phyloP scores from a whole-genome alignment of 768 basidiomycete species.

The Lactarius trivialis region DNA sequence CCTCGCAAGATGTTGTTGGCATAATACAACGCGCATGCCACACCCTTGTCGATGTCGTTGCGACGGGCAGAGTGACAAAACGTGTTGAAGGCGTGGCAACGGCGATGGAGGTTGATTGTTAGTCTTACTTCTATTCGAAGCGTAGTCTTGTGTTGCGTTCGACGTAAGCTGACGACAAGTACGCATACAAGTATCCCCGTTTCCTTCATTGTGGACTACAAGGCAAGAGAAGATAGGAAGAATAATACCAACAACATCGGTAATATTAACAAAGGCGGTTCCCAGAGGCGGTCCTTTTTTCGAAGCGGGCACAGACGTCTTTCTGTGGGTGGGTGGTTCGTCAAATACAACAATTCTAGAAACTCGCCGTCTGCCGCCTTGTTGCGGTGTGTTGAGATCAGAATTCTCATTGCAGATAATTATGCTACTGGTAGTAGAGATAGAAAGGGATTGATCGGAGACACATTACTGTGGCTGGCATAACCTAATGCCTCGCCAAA shows the following conservation, averaged over 20 bases:
- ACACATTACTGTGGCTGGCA: background rate
- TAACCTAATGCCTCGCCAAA: background rate
- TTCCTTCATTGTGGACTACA: background rate
- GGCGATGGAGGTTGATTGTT: conserved; percentile 2
- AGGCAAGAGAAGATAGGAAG: background rate
- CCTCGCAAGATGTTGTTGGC: conserved; percentile 39
- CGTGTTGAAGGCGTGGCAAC: conserved; percentile 10
- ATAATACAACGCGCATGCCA: background rate
- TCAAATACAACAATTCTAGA: background rate
- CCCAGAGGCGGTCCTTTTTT: background rate
- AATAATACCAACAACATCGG: background rate
- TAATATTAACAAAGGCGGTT: background rate
- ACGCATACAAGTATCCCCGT: background rate
- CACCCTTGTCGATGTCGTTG: background rate
- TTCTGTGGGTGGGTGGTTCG: background rate
- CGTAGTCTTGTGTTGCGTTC: conserved; percentile 14
- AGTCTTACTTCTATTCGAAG: conserved; percentile 4
- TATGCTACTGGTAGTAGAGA: background rate
- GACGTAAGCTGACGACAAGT: background rate
- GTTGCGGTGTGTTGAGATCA: conserved; percentile 3
- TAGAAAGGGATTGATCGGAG: conserved; percentile 2
- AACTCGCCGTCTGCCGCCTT: background rate
- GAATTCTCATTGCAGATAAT: background rate
- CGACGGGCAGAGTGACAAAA: background rate
- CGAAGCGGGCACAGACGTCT: background rate